Conservation (phyloP, 495 filamentous ascomycete genomes). For the Pyronema domesticum region DNA sequence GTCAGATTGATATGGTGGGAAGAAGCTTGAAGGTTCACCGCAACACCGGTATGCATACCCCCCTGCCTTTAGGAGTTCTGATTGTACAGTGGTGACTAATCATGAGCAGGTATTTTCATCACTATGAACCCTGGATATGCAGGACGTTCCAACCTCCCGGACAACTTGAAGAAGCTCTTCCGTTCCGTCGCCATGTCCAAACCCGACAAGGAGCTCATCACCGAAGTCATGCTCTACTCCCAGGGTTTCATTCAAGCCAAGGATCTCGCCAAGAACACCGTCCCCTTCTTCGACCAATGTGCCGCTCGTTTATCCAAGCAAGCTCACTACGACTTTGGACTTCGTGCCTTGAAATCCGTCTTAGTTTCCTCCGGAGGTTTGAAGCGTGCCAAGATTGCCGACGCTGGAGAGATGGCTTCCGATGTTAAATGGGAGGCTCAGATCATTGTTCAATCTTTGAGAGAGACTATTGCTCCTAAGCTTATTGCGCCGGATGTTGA, state of each 20-base stretch:
- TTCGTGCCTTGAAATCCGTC: constrained; percentile 95
- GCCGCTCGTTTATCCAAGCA: constrained; percentile 68
- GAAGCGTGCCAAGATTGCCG: constrained; percentile 52
- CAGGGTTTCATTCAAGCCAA: constrained; percentile 97
- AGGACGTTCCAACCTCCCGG: constrained; percentile 88
- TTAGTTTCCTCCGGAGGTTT: constrained; percentile 91
- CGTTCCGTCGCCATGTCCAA: constrained; percentile 99
- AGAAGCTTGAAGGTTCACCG: constrained; percentile 69
- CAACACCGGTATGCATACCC: constrained; percentile 39
- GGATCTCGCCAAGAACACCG: constrained; percentile 74
- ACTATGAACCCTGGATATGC: constrained; percentile 99
- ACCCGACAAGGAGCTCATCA: constrained; percentile 96
- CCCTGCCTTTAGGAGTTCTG: not conserved
- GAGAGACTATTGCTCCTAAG: constrained; percentile 96
- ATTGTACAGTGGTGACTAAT: not conserved
- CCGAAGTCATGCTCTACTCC: constrained; percentile 98
- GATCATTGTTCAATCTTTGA: constrained; percentile 94
- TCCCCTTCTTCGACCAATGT: constrained; percentile 95
- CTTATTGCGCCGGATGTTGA: constrained; percentile 79
- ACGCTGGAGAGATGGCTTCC: constrained; percentile 37
- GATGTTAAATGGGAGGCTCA: constrained; percentile 52
- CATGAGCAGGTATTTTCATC: constrained; percentile 67
- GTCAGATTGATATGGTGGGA: constrained; percentile 84
- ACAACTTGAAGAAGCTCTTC: constrained; percentile 98
- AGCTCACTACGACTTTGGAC: constrained; percentile 95